These are phyloP conservation scores for Termitomyces sp. DNA, from an alignment of 768 basidiomycete genomes.

Conservation along the genomic window DNA sequence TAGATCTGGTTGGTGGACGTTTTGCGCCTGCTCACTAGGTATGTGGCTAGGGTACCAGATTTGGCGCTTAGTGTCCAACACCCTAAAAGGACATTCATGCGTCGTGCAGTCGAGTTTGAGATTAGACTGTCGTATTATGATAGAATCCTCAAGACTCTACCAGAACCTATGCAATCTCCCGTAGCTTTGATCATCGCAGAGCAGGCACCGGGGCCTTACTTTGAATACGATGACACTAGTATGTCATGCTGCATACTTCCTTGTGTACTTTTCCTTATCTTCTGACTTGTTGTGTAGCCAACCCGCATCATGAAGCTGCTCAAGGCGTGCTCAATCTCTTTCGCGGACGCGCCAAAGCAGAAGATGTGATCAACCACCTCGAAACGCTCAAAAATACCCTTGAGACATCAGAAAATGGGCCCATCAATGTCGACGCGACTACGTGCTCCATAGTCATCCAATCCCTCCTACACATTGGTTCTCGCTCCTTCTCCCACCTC, in stretches of 20 bases:
- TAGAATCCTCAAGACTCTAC: slow-evolving; percentile 84
- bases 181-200: slow-evolving; percentile 62
- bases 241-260: slow-evolving; percentile 19
- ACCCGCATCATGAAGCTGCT: slow-evolving; percentile 78
- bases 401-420: slow-evolving; percentile 55
- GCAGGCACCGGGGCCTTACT: slow-evolving; percentile 75
- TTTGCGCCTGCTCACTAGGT: background rate
- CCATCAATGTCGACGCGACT: slow-evolving; percentile 58
- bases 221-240: slow-evolving; percentile 82
- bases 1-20: background rate
- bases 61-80: slow-evolving; percentile 69
- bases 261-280: background rate
- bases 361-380: slow-evolving; percentile 76
- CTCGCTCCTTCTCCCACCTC: slow-evolving; percentile 95
- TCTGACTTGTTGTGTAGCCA: slow-evolving; percentile 40
- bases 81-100: slow-evolving; percentile 86
- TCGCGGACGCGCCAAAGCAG: slow-evolving; percentile 75
- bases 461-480: slow-evolving; percentile 86
- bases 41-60: slow-evolving; percentile 73
- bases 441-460: slow-evolving; percentile 82
- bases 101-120: slow-evolving; percentile 84
- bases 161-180: slow-evolving; percentile 70
- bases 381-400: slow-evolving; percentile 66
- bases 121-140: slow-evolving; percentile 92
- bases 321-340: slow-evolving; percentile 75